Evolutionary conservation across 1,139 yeast genomes (phyloP), one percentile per base, ranked within the genome.

Genomic region (Protomyces macrosporus): DNA sequence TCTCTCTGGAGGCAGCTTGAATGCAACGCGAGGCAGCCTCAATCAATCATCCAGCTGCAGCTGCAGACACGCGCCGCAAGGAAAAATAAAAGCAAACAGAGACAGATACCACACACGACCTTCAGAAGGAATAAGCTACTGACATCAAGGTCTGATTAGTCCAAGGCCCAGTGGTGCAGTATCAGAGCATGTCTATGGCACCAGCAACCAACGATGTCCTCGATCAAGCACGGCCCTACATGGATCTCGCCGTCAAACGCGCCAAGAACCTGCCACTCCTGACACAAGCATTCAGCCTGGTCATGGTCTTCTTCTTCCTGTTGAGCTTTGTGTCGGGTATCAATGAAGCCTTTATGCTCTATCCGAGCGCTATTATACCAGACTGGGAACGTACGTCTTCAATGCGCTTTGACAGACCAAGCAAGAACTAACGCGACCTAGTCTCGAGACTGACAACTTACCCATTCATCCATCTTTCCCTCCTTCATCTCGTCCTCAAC

Each of bases 391-490:
- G 53, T 50, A 50, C 4, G 53, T 9, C 9, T 12, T 3, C 7
- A 2, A 6, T 6, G 5, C n/a, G 37, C 53, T 50, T 16, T 3
- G 12, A 10, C 12, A 5, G 51, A 45, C 12, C 32, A 45, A 6
- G 32, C 32, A 23, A 6, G 7, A 33, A 16, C 53, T 50, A 9
- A 50, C 53, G 30, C 16, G 3, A 14, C 23, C 48, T 23, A 42
- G 42, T 87, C 69, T 84, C 84, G 72, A 77, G 87, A 54, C 74
- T 91, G 34, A 84, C 96, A 7, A 81, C 90, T 69, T 91, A 88
- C 72, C 88, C 93, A 1, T 75, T 90, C 71, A 84, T 84, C 55
- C 97, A 90, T 73, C 72, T 77, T 48, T 80, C 82, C 32, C 68
- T 84, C 33, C 67, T 85, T 63, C 97, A 90, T 74, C 77, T 91